Conservation (phyloP, 257 asterid species). For the Misopates orontium region DNA sequence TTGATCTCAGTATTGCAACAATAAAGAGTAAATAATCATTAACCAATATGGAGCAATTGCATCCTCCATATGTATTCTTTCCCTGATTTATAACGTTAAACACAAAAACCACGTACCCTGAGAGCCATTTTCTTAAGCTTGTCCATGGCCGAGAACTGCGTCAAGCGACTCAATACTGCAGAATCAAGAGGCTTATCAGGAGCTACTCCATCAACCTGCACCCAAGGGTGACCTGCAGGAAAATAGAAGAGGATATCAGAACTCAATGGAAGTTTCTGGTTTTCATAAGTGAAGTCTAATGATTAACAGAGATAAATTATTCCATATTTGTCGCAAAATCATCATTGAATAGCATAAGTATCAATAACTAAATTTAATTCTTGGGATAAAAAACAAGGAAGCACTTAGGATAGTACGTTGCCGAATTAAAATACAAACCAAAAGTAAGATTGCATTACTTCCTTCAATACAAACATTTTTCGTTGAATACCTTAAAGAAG, state of each 20-base stretch:
- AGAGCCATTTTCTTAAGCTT: conserved; percentile 61
- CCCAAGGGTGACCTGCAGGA: conserved; percentile 81
- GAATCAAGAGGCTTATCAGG: conserved; percentile 82
- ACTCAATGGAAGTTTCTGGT: background rate
- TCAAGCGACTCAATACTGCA: conserved; percentile 68
- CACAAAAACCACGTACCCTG: conserved; percentile 34
- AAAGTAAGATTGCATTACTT: too few relatives aligned
- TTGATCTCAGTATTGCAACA: conserved; percentile 4
- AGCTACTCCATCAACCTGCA: conserved; percentile 70
- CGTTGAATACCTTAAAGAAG: too few relatives aligned
- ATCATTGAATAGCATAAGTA: too few relatives aligned
- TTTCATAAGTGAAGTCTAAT: too few relatives aligned
- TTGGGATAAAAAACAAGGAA: too few relatives aligned
- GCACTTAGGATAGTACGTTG: too few relatives aligned
- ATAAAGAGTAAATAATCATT: background rate
- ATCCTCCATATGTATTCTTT: background rate
- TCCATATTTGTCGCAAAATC: too few relatives aligned
- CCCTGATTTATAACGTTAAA: background rate
- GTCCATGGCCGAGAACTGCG: conserved; percentile 58
- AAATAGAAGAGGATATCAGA: background rate
- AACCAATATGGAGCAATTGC: too few relatives aligned
- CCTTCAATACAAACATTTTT: too few relatives aligned
- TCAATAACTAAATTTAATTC: too few relatives aligned
- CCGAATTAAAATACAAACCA: too few relatives aligned
- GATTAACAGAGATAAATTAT: too few relatives aligned